phyloP scores from a whole-genome alignment of 768 basidiomycete genomes.

The Lyophyllum shimeji region DNA sequence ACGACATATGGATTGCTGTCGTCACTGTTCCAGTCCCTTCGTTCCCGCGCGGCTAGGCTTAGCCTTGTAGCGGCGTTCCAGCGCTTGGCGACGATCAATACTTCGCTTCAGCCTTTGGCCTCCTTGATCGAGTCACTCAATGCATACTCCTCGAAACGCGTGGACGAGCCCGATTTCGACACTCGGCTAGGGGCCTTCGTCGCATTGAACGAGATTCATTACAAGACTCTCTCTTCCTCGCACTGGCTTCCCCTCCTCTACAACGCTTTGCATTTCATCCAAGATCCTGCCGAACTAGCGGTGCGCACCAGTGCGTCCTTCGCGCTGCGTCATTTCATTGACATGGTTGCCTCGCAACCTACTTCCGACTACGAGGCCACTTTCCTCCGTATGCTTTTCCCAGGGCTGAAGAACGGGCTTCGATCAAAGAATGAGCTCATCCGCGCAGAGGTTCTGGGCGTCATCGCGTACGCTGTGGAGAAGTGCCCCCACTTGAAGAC shows the following conservation, averaged over 20 bases:
- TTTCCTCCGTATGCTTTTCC: slow-evolving; percentile 67
- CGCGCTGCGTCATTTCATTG: slow-evolving; percentile 76
- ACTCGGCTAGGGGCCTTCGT: slow-evolving; percentile 76
- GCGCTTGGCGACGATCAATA: slow-evolving; percentile 43
- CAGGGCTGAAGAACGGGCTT: slow-evolving; percentile 78
- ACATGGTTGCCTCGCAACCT: slow-evolving; percentile 44
- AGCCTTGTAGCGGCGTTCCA: slow-evolving; percentile 68
- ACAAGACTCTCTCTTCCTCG: slow-evolving; percentile 45
- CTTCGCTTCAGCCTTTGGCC: slow-evolving; percentile 46
- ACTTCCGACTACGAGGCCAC: slow-evolving; percentile 47
- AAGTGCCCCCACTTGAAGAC: slow-evolving; percentile 57
- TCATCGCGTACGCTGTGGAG: slow-evolving; percentile 73
- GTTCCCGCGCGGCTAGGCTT: slow-evolving; percentile 68
- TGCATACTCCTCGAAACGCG: slow-evolving; percentile 76
- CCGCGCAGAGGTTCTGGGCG: slow-evolving; percentile 78
- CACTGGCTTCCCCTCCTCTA: slow-evolving; percentile 85
- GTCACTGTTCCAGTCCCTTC: slow-evolving; percentile 73
- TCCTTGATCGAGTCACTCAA: slow-evolving; percentile 70
- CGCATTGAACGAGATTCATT: slow-evolving; percentile 65
- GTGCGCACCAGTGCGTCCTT: slow-evolving; percentile 80
- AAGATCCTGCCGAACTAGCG: slow-evolving; percentile 86
- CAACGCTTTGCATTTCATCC: slow-evolving; percentile 83
- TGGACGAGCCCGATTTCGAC: slow-evolving; percentile 94
- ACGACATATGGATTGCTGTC: slow-evolving; percentile 70
- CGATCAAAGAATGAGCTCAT: slow-evolving; percentile 83